phyloP scores from a whole-genome alignment of 1,284 basidiomycete genomes.

The Melanopsichium pennsylvanicum region DNA sequence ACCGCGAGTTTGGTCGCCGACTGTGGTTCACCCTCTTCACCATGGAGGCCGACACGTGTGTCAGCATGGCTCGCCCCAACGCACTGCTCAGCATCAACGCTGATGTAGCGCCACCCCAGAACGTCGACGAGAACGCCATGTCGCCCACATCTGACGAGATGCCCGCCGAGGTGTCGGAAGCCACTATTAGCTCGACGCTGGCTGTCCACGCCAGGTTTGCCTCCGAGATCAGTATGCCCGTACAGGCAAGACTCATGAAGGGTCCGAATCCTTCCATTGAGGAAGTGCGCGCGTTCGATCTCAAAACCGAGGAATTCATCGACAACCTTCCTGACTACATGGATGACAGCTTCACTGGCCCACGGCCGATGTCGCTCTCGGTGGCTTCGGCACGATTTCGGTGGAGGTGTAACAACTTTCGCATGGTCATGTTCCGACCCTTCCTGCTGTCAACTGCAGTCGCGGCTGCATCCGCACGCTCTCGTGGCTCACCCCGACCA shows the following conservation, averaged over 20 bases:
- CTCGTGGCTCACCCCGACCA: conserved; percentile 27
- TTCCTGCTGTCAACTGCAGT: conserved; percentile 46
- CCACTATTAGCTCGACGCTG: conserved; percentile 42
- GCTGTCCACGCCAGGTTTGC: conserved; percentile 41
- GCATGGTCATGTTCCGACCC: conserved; percentile 51
- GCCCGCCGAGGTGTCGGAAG: conserved; percentile 29
- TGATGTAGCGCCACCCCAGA: conserved; percentile 37
- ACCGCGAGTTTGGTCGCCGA: conserved; percentile 40
- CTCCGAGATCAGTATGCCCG: conserved; percentile 43
- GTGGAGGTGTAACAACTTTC: conserved; percentile 50
- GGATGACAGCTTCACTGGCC: conserved; percentile 27
- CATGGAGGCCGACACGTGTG: conserved; percentile 47
- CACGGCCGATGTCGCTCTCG: conserved; percentile 37
- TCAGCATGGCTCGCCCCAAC: conserved; percentile 49
- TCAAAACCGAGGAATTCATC: conserved; percentile 44
- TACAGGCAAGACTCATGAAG: conserved; percentile 39
- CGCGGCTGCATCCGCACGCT: conserved; percentile 35
- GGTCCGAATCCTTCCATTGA: conserved; percentile 41
- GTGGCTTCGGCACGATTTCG: conserved; percentile 38
- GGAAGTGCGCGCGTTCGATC: conserved; percentile 43
- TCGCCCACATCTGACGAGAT: conserved; percentile 31
- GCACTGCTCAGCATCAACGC: conserved; percentile 36
- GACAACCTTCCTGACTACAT: conserved; percentile 43
- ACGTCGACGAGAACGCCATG: conserved; percentile 46
- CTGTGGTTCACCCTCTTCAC: conserved; percentile 48